Conservation (phyloP, 768 basidiomycete species). For the Panellus pusillus region DNA sequence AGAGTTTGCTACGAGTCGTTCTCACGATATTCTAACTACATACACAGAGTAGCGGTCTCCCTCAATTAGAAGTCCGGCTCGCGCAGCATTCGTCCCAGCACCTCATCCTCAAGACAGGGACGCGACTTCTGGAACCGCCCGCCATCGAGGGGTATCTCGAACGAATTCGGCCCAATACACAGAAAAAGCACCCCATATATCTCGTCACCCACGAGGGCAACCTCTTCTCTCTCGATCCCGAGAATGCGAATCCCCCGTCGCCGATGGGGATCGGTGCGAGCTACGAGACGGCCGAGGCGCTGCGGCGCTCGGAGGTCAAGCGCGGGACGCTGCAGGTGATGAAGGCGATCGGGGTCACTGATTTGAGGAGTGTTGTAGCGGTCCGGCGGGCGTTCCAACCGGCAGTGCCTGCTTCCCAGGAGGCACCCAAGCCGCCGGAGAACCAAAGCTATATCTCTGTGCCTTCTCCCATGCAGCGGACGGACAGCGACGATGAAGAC, state of each 20-base stretch:
- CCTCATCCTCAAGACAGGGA: conserved; percentile 45
- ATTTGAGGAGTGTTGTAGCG: conserved; percentile 65
- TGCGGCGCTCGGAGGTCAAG: conserved; percentile 53
- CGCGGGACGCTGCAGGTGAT: conserved; percentile 67
- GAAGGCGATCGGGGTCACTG: conserved; percentile 65
- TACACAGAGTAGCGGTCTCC: conserved; percentile 30
- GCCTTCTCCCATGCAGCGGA: conserved; percentile 37
- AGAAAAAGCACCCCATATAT: conserved; percentile 62
- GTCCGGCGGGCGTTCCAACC: conserved; percentile 65
- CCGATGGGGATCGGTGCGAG: conserved; percentile 55
- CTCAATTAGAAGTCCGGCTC: conserved; percentile 72
- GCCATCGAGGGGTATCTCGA: conserved; percentile 86
- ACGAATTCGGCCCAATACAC: conserved; percentile 60
- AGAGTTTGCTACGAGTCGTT: conserved; percentile 16
- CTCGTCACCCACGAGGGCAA: conserved; percentile 71
- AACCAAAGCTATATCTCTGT: conserved; percentile 35
- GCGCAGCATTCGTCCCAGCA: conserved; percentile 64
- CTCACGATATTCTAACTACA: conserved; percentile 1
- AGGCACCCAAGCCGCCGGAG: conserved; percentile 30
- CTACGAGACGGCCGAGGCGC: conserved; percentile 32
- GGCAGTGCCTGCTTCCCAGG: conserved; percentile 37
- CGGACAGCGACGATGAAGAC: conserved; percentile 59
- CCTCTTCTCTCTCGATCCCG: conserved; percentile 58
- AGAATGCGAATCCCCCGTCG: conserved; percentile 63
- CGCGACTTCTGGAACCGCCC: conserved; percentile 68